phyloP scores from a whole-genome alignment of 2,329 filamentous ascomycete genomes.

The Nigrospora osmanthi region DNA sequence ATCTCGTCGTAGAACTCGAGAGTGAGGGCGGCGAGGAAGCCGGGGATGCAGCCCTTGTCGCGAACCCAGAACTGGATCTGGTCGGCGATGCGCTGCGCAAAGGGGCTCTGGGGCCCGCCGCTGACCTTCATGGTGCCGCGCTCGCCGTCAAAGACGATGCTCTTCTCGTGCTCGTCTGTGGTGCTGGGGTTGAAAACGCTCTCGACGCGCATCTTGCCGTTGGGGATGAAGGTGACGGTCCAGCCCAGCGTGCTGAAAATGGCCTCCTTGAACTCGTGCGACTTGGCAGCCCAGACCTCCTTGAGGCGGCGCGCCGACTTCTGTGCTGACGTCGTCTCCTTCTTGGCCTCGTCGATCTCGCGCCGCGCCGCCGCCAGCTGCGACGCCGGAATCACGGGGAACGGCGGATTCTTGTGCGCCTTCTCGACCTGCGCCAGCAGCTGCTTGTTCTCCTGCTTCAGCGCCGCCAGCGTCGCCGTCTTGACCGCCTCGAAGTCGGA shows the following conservation, averaged over 20 bases:
- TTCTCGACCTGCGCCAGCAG: slow-evolving; percentile 65
- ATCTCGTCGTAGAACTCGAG: slow-evolving; percentile 83
- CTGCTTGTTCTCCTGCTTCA: slow-evolving; percentile 78
- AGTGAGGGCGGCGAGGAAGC: slow-evolving; percentile 84
- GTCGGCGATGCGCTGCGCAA: slow-evolving; percentile 76
- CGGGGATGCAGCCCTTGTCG: slow-evolving; percentile 86
- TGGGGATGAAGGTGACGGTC: slow-evolving; percentile 94
- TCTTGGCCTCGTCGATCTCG: slow-evolving; percentile 64
- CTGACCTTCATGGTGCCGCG: slow-evolving; percentile 97
- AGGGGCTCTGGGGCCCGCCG: slow-evolving; percentile 78
- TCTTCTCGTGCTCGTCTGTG: slow-evolving; percentile 64
- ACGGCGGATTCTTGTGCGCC: slow-evolving; percentile 28
- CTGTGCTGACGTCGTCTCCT: slow-evolving; percentile 63
- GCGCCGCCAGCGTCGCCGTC: slow-evolving; percentile 64
- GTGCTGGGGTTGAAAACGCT: slow-evolving; percentile 69
- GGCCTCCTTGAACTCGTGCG: slow-evolving; percentile 89
- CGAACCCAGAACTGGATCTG: slow-evolving; percentile 95
- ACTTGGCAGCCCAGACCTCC: slow-evolving; percentile 87
- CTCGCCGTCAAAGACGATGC: slow-evolving; percentile 83
- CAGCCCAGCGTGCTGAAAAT: slow-evolving; percentile 89
- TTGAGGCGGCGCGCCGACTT: slow-evolving; percentile 83
- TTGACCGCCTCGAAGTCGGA: slow-evolving; percentile 80
- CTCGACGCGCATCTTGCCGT: slow-evolving; percentile 89
- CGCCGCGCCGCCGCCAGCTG: slow-evolving; percentile 69
- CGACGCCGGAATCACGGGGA: slow-evolving; percentile 65